Evolutionary conservation across 1,284 basidiomycete genomes (phyloP).

Genomic region (Trichosporon faecale): DNA sequence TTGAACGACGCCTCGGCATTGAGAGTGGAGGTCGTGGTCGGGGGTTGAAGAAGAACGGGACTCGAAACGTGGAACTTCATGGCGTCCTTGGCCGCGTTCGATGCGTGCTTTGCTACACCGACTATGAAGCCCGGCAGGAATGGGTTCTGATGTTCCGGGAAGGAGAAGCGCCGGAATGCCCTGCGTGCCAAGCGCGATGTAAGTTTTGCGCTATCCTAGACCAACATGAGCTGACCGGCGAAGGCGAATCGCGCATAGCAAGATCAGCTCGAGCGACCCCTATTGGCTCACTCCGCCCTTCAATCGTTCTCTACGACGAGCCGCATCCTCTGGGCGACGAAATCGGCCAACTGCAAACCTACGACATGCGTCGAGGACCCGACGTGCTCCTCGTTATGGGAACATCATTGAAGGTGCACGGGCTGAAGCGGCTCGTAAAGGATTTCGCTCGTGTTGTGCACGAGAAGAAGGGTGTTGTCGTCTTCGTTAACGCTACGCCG

Average conservation of each 20-base stretch:
- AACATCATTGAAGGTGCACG: slow-evolving; percentile 89
- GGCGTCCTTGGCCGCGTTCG: slow-evolving; percentile 85
- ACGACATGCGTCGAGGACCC: slow-evolving; percentile 71
- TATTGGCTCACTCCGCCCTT: slow-evolving; percentile 74
- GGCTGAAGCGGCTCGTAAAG: slow-evolving; percentile 86
- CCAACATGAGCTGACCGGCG: slow-evolving; percentile 8
- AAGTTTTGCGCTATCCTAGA: slow-evolving; percentile 50
- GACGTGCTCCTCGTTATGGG: slow-evolving; percentile 94
- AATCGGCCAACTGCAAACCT: slow-evolving; percentile 70
- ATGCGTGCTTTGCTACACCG: slow-evolving; percentile 74
- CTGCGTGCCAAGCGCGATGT: slow-evolving; percentile 75
- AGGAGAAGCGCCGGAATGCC: slow-evolving; percentile 73
- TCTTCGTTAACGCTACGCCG: slow-evolving; percentile 80
- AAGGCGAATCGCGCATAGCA: slow-evolving; percentile 72
- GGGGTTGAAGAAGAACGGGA: slow-evolving; percentile 61
- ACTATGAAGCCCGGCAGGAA: slow-evolving; percentile 64
- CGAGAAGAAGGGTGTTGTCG: slow-evolving; percentile 61
- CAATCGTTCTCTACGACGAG: slow-evolving; percentile 88
- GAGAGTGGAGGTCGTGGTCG: slow-evolving; percentile 60
- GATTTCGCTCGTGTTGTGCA: slow-evolving; percentile 85
- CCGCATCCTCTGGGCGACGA: slow-evolving; percentile 81
- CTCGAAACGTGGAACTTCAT: slow-evolving; percentile 84
- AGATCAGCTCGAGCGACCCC: slow-evolving; percentile 73
- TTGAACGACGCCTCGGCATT: slow-evolving; percentile 79
- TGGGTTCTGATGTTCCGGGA: slow-evolving; percentile 64